Evolutionary conservation across 2,329 filamentous ascomycete species (phyloP).

Genomic region (Aspergillus persii): DNA sequence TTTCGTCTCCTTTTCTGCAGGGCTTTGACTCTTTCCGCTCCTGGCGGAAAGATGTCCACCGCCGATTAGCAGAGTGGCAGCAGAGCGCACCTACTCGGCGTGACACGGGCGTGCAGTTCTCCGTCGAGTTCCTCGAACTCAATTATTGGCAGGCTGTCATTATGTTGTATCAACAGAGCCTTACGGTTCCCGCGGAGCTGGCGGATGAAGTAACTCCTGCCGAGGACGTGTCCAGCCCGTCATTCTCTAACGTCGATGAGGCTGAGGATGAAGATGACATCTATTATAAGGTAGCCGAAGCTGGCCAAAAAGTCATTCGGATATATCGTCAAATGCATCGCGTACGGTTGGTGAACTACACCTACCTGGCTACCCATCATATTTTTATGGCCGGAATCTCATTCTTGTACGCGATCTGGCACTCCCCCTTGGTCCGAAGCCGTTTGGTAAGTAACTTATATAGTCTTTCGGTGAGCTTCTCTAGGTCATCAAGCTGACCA

Average conservation of each 20-base stretch:
- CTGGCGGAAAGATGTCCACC: conserved; percentile 86
- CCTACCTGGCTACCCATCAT: conserved; percentile 91
- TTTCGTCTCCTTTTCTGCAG: conserved; percentile 81
- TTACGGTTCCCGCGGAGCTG: conserved; percentile 80
- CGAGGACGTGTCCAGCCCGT: conserved; percentile 59
- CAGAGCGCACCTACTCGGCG: conserved; percentile 71
- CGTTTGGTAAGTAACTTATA: conserved; percentile 65
- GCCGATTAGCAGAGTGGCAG: conserved; percentile 82
- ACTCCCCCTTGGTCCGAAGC: conserved; percentile 83
- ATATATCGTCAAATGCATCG: conserved; percentile 88
- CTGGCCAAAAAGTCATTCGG: conserved; percentile 86
- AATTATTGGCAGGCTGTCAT: conserved; percentile 99
- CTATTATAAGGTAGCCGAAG: conserved; percentile 91
- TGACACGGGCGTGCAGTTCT: conserved; percentile 85
- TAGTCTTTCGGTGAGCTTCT: neutral
- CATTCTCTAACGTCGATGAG: conserved; percentile 45
- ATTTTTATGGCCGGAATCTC: conserved; percentile 95
- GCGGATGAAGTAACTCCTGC: conserved; percentile 69
- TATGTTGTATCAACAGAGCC: conserved; percentile 88
- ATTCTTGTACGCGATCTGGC: conserved; percentile 96
- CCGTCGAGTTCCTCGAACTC: conserved; percentile 82
- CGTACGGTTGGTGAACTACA: conserved; percentile 89
- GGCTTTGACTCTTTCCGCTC: conserved; percentile 81
- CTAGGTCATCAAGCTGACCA: neutral
- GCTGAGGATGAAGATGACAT: conserved; percentile 80